A percentile compares a stretch with the other conserved stretches of the same genome.
Evolutionary conservation across 2,329 filamentous ascomycete genomes (phyloP).

Genomic region (Colletotrichum lupini): DNA sequence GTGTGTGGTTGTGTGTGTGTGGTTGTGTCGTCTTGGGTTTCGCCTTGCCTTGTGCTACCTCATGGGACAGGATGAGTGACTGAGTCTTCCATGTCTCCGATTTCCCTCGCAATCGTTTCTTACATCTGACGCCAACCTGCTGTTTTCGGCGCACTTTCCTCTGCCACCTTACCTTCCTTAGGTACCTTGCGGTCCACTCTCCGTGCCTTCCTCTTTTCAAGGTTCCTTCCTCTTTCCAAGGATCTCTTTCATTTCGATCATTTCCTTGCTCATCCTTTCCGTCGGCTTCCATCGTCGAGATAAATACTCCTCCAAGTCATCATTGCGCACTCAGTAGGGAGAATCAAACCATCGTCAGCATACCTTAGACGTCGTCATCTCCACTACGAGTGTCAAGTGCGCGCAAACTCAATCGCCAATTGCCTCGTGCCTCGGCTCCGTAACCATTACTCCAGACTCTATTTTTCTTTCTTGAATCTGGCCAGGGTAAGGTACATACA

Average conservation of each 20-base stretch:
- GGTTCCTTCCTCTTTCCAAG: background rate
- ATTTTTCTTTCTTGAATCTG: background rate
- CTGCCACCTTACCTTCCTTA: no score
- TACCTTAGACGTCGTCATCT: background rate
- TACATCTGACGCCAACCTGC: conserved; percentile 23
- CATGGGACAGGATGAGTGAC: background rate
- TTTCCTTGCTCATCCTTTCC: background rate
- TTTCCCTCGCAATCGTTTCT: background rate
- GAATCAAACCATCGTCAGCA: background rate
- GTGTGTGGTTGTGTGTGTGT: conserved; percentile 9
- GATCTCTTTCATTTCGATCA: background rate
- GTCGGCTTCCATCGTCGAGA: no score
- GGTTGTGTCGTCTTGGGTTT: conserved; percentile 8
- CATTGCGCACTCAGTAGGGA: background rate
- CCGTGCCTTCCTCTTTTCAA: background rate
- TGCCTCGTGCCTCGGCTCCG: background rate
- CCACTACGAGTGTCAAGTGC: background rate
- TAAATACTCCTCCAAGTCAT: background rate
- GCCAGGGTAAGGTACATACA: background rate
- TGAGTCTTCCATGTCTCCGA: no score
- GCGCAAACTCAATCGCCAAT: background rate
- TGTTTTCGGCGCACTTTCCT: conserved; percentile 2
- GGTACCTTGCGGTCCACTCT: background rate
- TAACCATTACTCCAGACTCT: background rate
- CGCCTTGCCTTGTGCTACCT: background rate